Conservation (phyloP, 176 grass and related monocot species). For the Oryza nivara region DNA sequence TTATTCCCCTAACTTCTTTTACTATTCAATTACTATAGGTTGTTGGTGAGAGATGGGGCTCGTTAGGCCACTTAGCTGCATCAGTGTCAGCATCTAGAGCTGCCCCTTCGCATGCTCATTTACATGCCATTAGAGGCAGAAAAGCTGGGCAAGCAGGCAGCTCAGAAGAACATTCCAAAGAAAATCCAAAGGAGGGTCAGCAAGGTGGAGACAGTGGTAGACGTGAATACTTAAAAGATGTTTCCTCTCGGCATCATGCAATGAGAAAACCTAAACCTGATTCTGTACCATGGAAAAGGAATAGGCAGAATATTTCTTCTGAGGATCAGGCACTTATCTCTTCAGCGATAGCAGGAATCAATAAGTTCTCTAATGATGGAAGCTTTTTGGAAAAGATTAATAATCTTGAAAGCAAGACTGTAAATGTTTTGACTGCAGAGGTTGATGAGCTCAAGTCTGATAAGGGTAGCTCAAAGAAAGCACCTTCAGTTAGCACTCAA, state of each 20-base stretch:
- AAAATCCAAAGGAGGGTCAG: conserved; percentile 33
- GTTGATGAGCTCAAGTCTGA: conserved; percentile 36
- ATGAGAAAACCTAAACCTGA: conserved; percentile 90
- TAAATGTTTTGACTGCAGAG: conserved; percentile 44
- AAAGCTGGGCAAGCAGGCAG: conserved; percentile 59
- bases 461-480: conserved; percentile 48
- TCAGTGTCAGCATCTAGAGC: conserved; percentile 67
- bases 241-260: conserved; percentile 67
- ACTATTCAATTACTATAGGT: conserved; percentile 55
- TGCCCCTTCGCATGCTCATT: conserved; percentile 70
- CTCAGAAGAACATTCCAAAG: conserved; percentile 40
- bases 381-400: conserved; percentile 83
- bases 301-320: conserved; percentile 60
- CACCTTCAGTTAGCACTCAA: conserved; percentile 41
- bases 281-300: conserved; percentile 76
- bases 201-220: conserved; percentile 35
- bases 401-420: conserved; percentile 44
- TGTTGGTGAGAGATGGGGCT: conserved; percentile 85
- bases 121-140: conserved; percentile 81
- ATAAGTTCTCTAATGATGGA: conserved; percentile 86
- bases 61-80: conserved; percentile 68
- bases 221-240: conserved; percentile 66
- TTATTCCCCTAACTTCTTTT: neutral
- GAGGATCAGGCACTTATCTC: conserved; percentile 79
- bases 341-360: conserved; percentile 69